Percentiles rank a stretch among this genome's conserved stretches.
Conservation (phyloP, 305 asterid species). For the Fraxinus angustifolia region DNA sequence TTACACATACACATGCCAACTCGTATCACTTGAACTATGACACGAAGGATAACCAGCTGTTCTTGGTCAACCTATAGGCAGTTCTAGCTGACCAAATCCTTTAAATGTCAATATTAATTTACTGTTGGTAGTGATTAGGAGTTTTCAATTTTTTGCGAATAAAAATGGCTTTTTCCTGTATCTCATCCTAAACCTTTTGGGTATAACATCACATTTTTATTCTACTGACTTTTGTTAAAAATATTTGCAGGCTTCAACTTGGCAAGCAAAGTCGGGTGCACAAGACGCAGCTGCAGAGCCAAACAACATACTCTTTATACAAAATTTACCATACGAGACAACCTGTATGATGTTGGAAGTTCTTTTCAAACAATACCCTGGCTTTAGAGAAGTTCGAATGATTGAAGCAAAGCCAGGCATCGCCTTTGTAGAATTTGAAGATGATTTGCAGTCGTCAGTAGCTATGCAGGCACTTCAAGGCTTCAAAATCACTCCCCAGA, state of each 20-base stretch:
- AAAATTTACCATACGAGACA: slow-evolving; percentile 87
- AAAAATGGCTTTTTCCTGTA: not conserved
- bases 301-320: slow-evolving; percentile 80
- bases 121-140: not conserved
- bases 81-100: not conserved
- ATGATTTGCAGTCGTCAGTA: slow-evolving; percentile 72
- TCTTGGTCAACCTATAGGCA: not conserved
- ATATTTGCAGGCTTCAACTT: slow-evolving; percentile 56
- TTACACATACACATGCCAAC: not conserved
- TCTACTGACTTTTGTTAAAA: not conserved
- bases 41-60: not conserved
- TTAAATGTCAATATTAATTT: not conserved
- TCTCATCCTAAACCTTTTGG: not conserved
- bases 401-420: slow-evolving; percentile 94
- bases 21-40: not conserved
- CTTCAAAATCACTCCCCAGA: slow-evolving; percentile 82
- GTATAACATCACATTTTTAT: not conserved
- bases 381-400: slow-evolving; percentile 96
- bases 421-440: slow-evolving; percentile 92
- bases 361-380: slow-evolving; percentile 92
- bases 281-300: slow-evolving; percentile 71
- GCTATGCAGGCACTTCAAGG: slow-evolving; percentile 98
- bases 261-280: slow-evolving; percentile 51
- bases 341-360: slow-evolving; percentile 84
- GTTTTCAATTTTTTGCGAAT: not conserved